phyloP scores from a whole-genome alignment of 1,284 basidiomycete species.

The Ustilago lituana region DNA sequence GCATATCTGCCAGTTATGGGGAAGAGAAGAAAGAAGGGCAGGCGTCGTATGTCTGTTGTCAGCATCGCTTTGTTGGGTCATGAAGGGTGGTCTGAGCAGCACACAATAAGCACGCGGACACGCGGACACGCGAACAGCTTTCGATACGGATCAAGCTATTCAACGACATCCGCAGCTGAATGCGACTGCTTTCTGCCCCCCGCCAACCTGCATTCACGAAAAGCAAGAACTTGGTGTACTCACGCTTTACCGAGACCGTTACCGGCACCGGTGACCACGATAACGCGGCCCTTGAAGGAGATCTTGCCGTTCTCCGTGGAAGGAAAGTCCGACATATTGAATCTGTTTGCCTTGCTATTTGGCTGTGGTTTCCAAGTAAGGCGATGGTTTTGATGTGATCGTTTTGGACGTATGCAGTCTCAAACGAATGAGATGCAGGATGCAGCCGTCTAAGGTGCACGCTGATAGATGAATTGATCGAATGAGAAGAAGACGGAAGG shows the following conservation, averaged over 20 bases:
- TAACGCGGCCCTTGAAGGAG: constrained; percentile 86
- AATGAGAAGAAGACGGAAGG: not conserved
- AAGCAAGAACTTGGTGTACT: too few relatives aligned
- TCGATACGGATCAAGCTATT: too few relatives aligned
- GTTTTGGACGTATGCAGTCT: constrained; percentile 11
- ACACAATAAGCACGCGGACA: not conserved
- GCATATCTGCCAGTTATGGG: constrained; percentile 77
- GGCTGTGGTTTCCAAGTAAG: constrained; percentile 10
- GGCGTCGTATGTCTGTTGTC: not conserved
- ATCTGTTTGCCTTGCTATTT: constrained; percentile 9
- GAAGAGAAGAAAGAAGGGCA: not conserved
- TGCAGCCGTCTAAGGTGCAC: constrained; percentile 14
- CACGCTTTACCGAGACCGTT: constrained; percentile 91
- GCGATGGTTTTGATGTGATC: not conserved
- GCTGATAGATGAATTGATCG: not conserved
- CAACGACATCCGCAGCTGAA: too few relatives aligned
- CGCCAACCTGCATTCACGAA: too few relatives aligned
- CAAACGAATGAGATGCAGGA: constrained; percentile 2
- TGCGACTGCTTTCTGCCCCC: too few relatives aligned
- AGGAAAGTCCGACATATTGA: constrained; percentile 63
- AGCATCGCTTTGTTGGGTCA: not conserved
- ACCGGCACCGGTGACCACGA: constrained; percentile 94
- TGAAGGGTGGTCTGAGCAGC: not conserved
- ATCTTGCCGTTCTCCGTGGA: constrained; percentile 63
- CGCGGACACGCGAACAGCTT: not conserved